phyloP scores from a whole-genome alignment of 352 stramenopile genomes.

The Globisporangium mamillatum region DNA sequence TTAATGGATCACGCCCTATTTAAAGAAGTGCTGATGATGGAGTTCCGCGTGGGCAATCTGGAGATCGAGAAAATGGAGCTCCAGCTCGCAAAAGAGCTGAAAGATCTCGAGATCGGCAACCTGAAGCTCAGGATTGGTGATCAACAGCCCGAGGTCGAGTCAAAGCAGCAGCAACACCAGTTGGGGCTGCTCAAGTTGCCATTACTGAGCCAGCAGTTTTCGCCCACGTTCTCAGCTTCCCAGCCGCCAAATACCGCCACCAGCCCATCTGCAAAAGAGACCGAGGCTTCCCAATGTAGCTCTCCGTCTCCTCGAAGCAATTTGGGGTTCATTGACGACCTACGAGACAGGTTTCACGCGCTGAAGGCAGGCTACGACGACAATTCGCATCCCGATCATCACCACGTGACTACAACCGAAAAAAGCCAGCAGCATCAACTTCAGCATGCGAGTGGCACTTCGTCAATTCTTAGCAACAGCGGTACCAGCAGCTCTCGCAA shows the following conservation, averaged over 20 bases:
- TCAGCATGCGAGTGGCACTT: not conserved
- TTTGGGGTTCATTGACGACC: constrained; percentile 31
- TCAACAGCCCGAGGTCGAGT: not conserved
- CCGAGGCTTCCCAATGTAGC: not conserved
- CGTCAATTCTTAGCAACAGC: not conserved
- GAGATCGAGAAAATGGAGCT: constrained; percentile 92
- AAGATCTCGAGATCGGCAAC: constrained; percentile 19
- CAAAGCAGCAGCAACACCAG: not conserved
- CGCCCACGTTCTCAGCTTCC: constrained; percentile 7
- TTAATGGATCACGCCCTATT: constrained; percentile 48
- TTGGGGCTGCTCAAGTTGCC: not conserved
- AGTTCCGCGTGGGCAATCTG: constrained; percentile 87
- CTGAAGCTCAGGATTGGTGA: not conserved
- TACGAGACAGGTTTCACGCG: constrained; percentile 29
- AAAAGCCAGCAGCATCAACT: not conserved
- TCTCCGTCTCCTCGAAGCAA: not conserved
- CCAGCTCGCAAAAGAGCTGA: constrained; percentile 34
- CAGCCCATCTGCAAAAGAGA: not conserved
- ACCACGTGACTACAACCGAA: not conserved
- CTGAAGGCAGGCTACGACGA: constrained; percentile 11
- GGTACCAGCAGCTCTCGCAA: constrained; percentile 16
- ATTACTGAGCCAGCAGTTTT: constrained; percentile 9
- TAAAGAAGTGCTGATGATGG: constrained; percentile 67
- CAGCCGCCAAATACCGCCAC: not conserved
- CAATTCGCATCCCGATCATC: not conserved